phyloP scores from a whole-genome alignment of 352 stramenopile species.

The Phytophthora lateralis region DNA sequence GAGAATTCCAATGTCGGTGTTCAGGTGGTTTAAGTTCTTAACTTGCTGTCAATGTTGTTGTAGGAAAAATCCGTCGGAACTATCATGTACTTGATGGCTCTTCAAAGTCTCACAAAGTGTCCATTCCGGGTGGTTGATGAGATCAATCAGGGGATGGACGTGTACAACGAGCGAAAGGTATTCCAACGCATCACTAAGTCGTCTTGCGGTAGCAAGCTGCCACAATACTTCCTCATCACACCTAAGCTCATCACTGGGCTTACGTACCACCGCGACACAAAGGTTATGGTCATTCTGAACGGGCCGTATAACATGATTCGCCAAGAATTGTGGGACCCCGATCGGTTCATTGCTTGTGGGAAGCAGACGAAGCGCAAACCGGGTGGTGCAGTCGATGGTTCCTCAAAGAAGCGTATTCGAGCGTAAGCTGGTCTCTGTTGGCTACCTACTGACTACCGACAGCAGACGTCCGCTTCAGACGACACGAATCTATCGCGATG shows the following conservation, averaged over 20 bases:
- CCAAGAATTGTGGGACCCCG: constrained; percentile 75
- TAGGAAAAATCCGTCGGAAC: constrained; percentile 91
- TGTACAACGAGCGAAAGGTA: constrained; percentile 91
- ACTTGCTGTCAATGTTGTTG: constrained; percentile 6
- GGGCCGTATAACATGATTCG: constrained; percentile 82
- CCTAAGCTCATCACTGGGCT: constrained; percentile 89
- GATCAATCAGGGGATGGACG: constrained; percentile 92
- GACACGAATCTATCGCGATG: constrained; percentile 13
- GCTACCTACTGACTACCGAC: constrained; percentile 4
- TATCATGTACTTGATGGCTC: constrained; percentile 92
- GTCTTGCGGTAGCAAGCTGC: constrained; percentile 83
- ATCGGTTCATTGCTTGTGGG: constrained; percentile 52
- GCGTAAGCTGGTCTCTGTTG: constrained; percentile 14
- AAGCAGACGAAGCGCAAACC: constrained; percentile 44
- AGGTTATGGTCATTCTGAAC: constrained; percentile 89
- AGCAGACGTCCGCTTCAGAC: constrained; percentile 15
- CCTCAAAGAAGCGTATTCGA: constrained; percentile 39
- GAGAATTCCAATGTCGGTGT: not conserved
- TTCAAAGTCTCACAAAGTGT: constrained; percentile 87
- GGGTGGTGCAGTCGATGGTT: constrained; percentile 5
- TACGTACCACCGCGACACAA: constrained; percentile 86
- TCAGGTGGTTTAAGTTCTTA: constrained; percentile 1
- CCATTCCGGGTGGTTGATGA: constrained; percentile 90
- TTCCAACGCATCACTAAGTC: constrained; percentile 90
- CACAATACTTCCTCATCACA: constrained; percentile 91